Base-by-base conservation (phyloP, 2,329 filamentous ascomycete genomes). In the Ophiostoma pallidulum region DNA sequence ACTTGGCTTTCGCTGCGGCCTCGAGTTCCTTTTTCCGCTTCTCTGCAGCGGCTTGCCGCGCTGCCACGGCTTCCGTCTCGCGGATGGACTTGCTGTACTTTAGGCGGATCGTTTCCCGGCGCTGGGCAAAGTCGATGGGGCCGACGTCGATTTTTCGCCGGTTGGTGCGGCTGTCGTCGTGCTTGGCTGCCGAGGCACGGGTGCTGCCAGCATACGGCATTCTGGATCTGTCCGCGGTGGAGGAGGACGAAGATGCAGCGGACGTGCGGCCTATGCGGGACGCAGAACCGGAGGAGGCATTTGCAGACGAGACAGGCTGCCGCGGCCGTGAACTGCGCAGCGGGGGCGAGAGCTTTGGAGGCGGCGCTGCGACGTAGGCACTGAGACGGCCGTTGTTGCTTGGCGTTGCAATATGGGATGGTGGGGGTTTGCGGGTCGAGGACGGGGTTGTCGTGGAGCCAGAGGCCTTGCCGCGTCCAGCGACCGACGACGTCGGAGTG, bases 31-130 rank as follows among this genome's bases (percentile, higher is more conserved):
- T 68, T 57, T 64, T 73, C 52, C 71, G 68, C 54, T 71, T 74
- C 52, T 78, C 74, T 19, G 72, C 73, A 29, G 74, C 74, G 44
- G 67, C 67, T 60, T 72, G 66, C 59, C 72, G 71, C 44, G 70
- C 72, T 49, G 74, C 73, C n/a, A 69, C 64, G 50, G 75, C 80
- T 59, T 86, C 81, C 57, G 70, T 84, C 59, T 87, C 84, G 53
- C 83, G 77, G 41, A 92, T 80, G n/a, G 84, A 87, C 60, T 85
- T 86, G 56, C 80, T 90, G 63, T 94, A 91, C 13, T 87, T 88
- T 48, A 88, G 78, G 56, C 90, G 84, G 57, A 94, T 94, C 51
- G 82, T 80, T 59, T 88, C 83, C 56, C 89, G 76, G 43, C 87
- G 77, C 55, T 86, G 85, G 51, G 84, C 87, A 61, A 94, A 92